Percentiles rank a stretch among this genome's conserved stretches.
Evolutionary conservation across 345 rosid species (phyloP).

Genomic region (Melaleuca alternifolia): DNA sequence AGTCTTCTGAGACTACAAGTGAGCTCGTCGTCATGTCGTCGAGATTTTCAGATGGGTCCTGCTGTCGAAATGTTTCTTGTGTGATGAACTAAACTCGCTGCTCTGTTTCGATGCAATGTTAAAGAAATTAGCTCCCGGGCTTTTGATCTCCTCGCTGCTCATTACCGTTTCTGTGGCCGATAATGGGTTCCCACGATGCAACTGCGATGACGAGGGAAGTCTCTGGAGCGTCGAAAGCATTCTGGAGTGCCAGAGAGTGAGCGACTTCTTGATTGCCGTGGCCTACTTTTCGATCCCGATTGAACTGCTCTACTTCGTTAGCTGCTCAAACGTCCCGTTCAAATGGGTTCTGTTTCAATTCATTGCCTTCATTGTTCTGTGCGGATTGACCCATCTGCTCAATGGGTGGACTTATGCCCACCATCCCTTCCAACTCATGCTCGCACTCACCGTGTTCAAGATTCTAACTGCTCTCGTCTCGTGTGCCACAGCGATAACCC

Average conservation of each 20-base stretch:
- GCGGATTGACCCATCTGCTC: conserved; percentile 95
- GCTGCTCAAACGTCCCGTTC: conserved; percentile 91
- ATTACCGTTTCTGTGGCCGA: conserved; percentile 23
- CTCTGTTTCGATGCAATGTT: conserved; percentile 36
- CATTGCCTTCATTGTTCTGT: conserved; percentile 93
- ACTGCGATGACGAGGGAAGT: conserved; percentile 84
- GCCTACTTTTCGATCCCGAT: conserved; percentile 95
- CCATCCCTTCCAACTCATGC: conserved; percentile 73
- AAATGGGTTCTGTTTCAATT: conserved; percentile 94
- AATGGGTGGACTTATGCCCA: conserved; percentile 88
- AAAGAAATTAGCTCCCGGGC: conserved; percentile 43
- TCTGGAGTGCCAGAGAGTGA: conserved; percentile 64
- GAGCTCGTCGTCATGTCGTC: neutral
- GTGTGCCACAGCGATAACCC: conserved; percentile 90
- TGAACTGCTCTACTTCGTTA: conserved; percentile 88
- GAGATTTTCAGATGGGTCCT: neutral
- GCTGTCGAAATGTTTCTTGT: neutral
- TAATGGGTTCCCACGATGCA: conserved; percentile 48
- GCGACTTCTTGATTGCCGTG: conserved; percentile 91
- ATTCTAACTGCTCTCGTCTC: conserved; percentile 90
- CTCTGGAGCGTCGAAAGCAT: conserved; percentile 77
- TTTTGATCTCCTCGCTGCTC: conserved; percentile 35
- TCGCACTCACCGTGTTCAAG: conserved; percentile 91
- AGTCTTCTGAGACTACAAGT: neutral
- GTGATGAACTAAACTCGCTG: neutral